Evolutionary conservation across 2,329 filamentous ascomycete genomes (phyloP), one percentile per base, ranked within the genome.

Genomic region (Ceratocystis papillata): DNA sequence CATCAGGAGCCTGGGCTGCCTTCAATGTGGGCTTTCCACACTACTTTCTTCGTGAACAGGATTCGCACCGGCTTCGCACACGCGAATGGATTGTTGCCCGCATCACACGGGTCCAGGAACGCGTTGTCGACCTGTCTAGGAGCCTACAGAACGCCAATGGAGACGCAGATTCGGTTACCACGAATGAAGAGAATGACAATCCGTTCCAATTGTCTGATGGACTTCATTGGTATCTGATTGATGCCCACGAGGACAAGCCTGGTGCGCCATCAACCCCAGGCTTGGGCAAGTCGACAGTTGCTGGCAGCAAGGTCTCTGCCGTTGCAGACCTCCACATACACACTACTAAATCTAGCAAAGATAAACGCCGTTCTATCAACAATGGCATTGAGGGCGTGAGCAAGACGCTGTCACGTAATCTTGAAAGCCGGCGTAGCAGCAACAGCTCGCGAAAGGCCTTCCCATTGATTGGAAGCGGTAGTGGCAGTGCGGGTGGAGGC

Each of bases 1-100:
- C 89, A 46, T 94, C 91, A 3, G 88, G 93, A 17, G 93, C 94
- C 0, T 99, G 94, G 94, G 94, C 94, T 4, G 94, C 94, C 0
- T 99, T 99, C 81, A 99, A 99, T 72, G 89, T 99, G 41, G 93
- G 92, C 1, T 96, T 93, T 68, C 94, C 94, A 7, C 94, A 99
- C 74, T 97, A 94, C 77, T 99, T 99, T 77, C 81, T 99, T 2
- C 88, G 91, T 45, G 94, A 99, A 75, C 89, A 95, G 74, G 93
- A 97, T 71, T 82, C 82, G 0, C 95, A 99, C 75, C 87, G 90
- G 68, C 79, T 99, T 5, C 85, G 87, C 37, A 87, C 86, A 61
- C 84, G 93, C 45, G 94, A 99, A 73, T 99, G 94, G 91, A 84
- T 99, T n/a, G 87, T 99, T 6, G 94, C 94, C 7, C 87, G 94